Evolutionary conservation across 108 stramenopile species (phyloP).

Genomic region (Conticribra guillardii): DNA sequence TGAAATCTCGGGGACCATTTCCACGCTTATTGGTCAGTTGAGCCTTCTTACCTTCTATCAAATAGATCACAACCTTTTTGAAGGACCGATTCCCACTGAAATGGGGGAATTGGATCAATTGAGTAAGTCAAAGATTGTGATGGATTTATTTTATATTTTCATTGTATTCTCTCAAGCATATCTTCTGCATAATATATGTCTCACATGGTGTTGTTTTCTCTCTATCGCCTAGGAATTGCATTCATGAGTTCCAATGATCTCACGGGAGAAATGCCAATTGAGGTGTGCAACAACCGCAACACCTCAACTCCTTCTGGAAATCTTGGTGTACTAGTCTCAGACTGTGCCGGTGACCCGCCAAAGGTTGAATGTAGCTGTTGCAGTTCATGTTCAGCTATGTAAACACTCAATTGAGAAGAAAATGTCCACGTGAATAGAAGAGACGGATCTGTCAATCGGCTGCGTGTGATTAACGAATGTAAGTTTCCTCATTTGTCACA

Average conservation of each 20-base stretch:
- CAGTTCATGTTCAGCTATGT: constrained; percentile 18
- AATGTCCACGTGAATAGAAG: too few relatives aligned
- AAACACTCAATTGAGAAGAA: too few relatives aligned
- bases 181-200: not conserved
- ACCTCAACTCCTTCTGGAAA: constrained; percentile 25
- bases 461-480: too few relatives aligned
- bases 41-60: constrained; percentile 59
- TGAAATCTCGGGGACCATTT: constrained; percentile 58
- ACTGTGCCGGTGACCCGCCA: constrained; percentile 31
- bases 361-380: constrained; percentile 29
- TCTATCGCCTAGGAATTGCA: constrained; percentile 23
- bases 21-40: constrained; percentile 55
- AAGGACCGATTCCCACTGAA: constrained; percentile 59
- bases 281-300: constrained; percentile 35
- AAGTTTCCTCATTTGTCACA: too few relatives aligned
- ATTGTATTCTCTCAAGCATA: too few relatives aligned
- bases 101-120: constrained; percentile 28
- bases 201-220: not conserved
- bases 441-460: too few relatives aligned
- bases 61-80: constrained; percentile 63
- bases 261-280: constrained; percentile 29
- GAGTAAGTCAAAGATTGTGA: constrained; percentile 10
- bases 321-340: constrained; percentile 37
- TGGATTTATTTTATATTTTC: too few relatives aligned
- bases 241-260: constrained; percentile 29